Conservation (phyloP, 768 basidiomycete genomes). For the Mycena venus region DNA sequence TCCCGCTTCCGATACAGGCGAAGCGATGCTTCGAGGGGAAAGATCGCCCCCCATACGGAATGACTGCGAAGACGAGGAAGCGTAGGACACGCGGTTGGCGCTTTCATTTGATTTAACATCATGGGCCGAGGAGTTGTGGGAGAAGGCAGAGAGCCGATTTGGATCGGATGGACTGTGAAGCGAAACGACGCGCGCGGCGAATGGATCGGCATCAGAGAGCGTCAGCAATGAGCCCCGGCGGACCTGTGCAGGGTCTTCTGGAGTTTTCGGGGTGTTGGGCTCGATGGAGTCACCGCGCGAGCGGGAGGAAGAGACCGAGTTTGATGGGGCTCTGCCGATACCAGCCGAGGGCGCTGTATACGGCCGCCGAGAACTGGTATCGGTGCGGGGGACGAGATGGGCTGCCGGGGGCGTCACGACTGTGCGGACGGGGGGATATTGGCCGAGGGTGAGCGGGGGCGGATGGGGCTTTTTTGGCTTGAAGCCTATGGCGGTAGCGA, state of each 20-base stretch:
- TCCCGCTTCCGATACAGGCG: slow-evolving; percentile 24
- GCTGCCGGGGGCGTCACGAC: slow-evolving; percentile 25
- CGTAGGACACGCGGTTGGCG: slow-evolving; percentile 66
- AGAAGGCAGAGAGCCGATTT: slow-evolving; percentile 66
- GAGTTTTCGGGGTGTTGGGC: slow-evolving; percentile 61
- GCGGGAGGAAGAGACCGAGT: slow-evolving; percentile 69
- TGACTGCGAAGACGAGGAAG: slow-evolving; percentile 71
- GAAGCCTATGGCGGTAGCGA: slow-evolving; percentile 74
- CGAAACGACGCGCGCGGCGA: slow-evolving; percentile 64
- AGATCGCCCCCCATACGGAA: slow-evolving; percentile 49
- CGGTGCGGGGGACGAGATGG: slow-evolving; percentile 26
- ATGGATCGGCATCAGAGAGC: slow-evolving; percentile 75
- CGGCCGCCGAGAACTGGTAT: slow-evolving; percentile 28
- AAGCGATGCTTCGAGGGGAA: slow-evolving; percentile 35
- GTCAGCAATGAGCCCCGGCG: slow-evolving; percentile 69
- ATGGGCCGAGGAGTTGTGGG: slow-evolving; percentile 59
- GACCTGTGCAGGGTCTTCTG: slow-evolving; percentile 57
- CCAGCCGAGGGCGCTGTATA: slow-evolving; percentile 40
- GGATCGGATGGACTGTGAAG: slow-evolving; percentile 58
- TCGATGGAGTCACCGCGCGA: slow-evolving; percentile 68
- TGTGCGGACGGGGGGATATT: slow-evolving; percentile 37
- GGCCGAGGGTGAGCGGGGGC: slow-evolving; percentile 65
- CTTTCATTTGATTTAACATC: slow-evolving; percentile 58
- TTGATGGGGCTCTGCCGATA: slow-evolving; percentile 61
- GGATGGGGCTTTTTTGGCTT: slow-evolving; percentile 68